A percentile compares a stretch with the other conserved stretches of the same genome.
Conservation (phyloP, 208 protist genomes). For the Leptomonas pyrrhocoris region DNA sequence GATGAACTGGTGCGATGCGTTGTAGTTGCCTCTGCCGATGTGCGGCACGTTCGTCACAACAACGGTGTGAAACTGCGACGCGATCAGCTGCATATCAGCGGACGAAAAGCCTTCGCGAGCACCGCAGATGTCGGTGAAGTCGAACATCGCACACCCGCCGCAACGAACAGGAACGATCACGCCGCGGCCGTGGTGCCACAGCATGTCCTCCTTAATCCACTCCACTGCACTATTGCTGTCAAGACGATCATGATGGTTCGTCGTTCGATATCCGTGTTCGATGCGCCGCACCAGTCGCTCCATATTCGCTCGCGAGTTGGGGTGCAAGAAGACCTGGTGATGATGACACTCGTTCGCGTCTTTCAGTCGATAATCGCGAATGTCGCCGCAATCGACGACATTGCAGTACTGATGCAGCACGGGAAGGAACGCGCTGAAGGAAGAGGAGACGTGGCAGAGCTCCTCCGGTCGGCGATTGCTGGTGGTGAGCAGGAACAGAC, state of each 20-base stretch:
- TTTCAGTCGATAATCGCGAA: slow-evolving; percentile 63
- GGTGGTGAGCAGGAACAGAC: slow-evolving; percentile 83
- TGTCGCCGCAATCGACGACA: slow-evolving; percentile 57
- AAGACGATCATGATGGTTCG: background rate
- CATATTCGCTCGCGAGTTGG: slow-evolving; percentile 55
- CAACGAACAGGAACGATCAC: slow-evolving; percentile 71
- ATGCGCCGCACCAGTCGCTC: slow-evolving; percentile 56
- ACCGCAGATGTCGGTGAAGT: slow-evolving; percentile 82
- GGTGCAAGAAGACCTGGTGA: slow-evolving; percentile 59
- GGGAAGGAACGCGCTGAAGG: slow-evolving; percentile 72
- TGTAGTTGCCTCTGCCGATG: slow-evolving; percentile 58
- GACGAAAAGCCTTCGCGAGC: slow-evolving; percentile 48
- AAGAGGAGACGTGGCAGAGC: slow-evolving; percentile 62
- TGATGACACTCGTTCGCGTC: slow-evolving; percentile 48
- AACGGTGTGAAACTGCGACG: slow-evolving; percentile 75
- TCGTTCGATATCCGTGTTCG: slow-evolving; percentile 44
- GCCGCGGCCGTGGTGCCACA: slow-evolving; percentile 74
- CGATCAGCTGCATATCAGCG: slow-evolving; percentile 78
- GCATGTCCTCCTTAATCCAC: slow-evolving; percentile 53
- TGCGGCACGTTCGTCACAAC: slow-evolving; percentile 82
- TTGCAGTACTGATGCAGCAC: slow-evolving; percentile 67
- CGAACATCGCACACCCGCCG: slow-evolving; percentile 75
- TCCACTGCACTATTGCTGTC: slow-evolving; percentile 1
- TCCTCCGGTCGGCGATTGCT: slow-evolving; percentile 87
- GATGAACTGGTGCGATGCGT: slow-evolving; percentile 85